Percentiles rank a stretch among this genome's conserved stretches.
phyloP scores from a whole-genome alignment of 192 early-diverging fungal species.

The Rhizophlyctis rosea region DNA sequence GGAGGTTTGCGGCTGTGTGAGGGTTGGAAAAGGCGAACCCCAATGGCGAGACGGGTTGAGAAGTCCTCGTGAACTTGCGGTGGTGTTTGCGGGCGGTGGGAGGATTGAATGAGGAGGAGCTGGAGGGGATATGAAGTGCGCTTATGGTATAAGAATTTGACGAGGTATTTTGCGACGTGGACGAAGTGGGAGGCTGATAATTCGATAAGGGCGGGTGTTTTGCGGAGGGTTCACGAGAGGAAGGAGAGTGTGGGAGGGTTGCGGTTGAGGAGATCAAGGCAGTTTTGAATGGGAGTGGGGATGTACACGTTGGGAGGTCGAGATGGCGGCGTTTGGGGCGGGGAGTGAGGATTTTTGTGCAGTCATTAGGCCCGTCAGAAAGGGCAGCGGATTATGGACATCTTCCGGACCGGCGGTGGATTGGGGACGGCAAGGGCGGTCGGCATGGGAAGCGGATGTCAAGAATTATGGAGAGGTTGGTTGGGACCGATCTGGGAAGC shows the following conservation, averaged over 20 bases:
- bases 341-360: constrained; percentile 30
- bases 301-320: constrained; percentile 11
- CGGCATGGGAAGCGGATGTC: too few relatives aligned
- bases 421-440: too few relatives aligned
- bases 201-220: constrained; percentile 19
- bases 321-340: constrained; percentile 25
- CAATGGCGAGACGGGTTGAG: constrained; percentile 73
- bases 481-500: too few relatives aligned
- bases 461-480: too few relatives aligned
- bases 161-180: constrained; percentile 22
- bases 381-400: not conserved
- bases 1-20: constrained; percentile 54
- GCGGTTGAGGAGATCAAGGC: not conserved
- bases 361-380: constrained; percentile 18
- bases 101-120: constrained; percentile 28
- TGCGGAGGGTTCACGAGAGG: constrained; percentile 22
- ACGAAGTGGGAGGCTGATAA: constrained; percentile 55
- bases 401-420: not conserved
- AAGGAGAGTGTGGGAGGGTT: not conserved
- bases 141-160: constrained; percentile 6
- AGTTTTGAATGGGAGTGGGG: constrained; percentile 10
- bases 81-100: constrained; percentile 38
- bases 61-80: constrained; percentile 62
- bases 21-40: constrained; percentile 57
- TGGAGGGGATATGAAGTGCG: constrained; percentile 21